A percentile compares a stretch with the other conserved stretches of the same genome.
These are phyloP conservation scores for Fusarium coicis DNA, from an alignment of 2,329 filamentous ascomycete species.

Conservation along the genomic window DNA sequence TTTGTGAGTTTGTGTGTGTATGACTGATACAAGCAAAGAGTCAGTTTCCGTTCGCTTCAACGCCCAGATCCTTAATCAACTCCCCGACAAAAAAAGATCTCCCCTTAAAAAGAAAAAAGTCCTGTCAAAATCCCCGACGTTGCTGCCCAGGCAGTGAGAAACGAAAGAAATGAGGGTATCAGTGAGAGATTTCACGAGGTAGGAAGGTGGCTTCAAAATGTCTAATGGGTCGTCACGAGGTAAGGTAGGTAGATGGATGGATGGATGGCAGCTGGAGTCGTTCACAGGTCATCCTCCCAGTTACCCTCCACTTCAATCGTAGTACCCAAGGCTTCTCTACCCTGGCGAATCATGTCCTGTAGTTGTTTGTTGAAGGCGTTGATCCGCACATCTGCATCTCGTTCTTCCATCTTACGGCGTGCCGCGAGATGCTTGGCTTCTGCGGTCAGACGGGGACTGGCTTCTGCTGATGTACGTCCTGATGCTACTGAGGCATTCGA, in stretches of 20 bases:
- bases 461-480: constrained; percentile 43
- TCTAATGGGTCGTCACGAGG: constrained; percentile 14
- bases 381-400: constrained; percentile 82
- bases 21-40: constrained; percentile 4
- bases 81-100: constrained; percentile 23
- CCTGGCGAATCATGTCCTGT: constrained; percentile 88
- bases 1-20: neutral
- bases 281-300: constrained; percentile 54
- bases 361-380: constrained; percentile 82
- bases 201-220: constrained; percentile 8
- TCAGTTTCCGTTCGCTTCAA: constrained; percentile 15
- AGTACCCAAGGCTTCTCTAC: constrained; percentile 84
- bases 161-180: constrained; percentile 31
- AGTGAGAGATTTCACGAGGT: constrained; percentile 17
- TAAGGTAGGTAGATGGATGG: neutral
- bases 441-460: constrained; percentile 63
- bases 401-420: constrained; percentile 77
- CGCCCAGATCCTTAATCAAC: constrained; percentile 24
- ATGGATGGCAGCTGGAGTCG: constrained; percentile 11
- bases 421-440: constrained; percentile 81
- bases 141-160: constrained; percentile 12
- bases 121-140: neutral
- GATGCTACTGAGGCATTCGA: constrained; percentile 58
- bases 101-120: neutral
- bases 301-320: constrained; percentile 68